phyloP scores from a whole-genome alignment of 495 filamentous ascomycete species.

The Trichoderma asperelloides region DNA sequence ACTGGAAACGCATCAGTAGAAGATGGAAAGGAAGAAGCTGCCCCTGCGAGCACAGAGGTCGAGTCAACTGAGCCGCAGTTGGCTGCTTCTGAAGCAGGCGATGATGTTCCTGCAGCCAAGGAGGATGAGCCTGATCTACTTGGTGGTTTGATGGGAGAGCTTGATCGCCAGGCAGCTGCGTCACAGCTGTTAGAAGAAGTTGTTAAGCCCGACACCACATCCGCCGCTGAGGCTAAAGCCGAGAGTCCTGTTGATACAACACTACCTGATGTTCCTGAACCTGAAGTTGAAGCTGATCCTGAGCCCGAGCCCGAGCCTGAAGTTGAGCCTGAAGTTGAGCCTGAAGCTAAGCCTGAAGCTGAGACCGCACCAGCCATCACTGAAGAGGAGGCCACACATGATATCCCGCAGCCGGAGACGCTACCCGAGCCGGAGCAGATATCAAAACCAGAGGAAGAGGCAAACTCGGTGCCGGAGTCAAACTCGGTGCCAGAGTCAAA shows the following conservation, averaged over 20 bases:
- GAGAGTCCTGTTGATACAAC: not conserved
- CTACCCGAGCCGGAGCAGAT: no score
- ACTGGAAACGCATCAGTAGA: not conserved
- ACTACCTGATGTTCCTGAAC: not conserved
- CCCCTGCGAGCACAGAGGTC: not conserved
- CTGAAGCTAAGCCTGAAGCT: not conserved
- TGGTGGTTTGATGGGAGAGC: constrained; percentile 11
- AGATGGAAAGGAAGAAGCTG: not conserved
- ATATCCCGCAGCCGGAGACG: no score
- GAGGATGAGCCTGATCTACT: constrained; percentile 11
- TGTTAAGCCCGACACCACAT: not conserved
- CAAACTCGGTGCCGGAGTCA: not conserved
- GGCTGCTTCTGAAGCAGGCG: not conserved
- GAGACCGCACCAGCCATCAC: not conserved
- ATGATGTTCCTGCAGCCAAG: not conserved
- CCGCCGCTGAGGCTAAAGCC: not conserved
- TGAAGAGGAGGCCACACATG: no score
- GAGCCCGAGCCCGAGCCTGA: not conserved
- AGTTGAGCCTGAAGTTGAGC: not conserved
- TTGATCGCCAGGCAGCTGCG: constrained; percentile 12
- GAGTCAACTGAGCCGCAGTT: not conserved
- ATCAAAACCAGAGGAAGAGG: no score
- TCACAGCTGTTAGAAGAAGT: not conserved
- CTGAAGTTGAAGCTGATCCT: not conserved
- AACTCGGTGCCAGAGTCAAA: not conserved